Percentiles rank a stretch among this genome's conserved stretches.
phyloP scores from a whole-genome alignment of 306 rosid genomes.

The Coriaria nepalensis region DNA sequence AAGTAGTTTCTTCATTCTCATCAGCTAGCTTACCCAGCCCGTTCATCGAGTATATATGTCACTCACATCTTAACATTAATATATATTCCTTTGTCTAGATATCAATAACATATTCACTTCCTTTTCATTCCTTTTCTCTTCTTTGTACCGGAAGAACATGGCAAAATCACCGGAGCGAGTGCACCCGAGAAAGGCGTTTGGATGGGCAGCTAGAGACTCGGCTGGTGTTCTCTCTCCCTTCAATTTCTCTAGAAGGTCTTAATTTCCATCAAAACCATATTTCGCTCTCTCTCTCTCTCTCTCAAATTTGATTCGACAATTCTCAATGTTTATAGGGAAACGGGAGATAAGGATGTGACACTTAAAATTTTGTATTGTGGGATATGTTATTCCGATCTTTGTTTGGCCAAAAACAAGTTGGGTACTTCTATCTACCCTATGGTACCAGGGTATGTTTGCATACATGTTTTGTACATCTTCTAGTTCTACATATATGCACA shows the following conservation, averaged over 20 bases:
- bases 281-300: not conserved
- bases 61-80: no score
- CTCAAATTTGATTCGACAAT: not conserved
- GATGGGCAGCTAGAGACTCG: conserved; percentile 15
- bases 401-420: conserved; percentile 26
- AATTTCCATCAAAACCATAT: conserved; percentile 1
- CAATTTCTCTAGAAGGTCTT: conserved; percentile 14
- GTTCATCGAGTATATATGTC: no score
- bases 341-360: conserved; percentile 26
- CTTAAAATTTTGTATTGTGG: conserved; percentile 32
- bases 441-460: conserved; percentile 25
- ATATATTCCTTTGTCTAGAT: no score
- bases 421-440: conserved; percentile 19
- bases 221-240: conserved; percentile 17
- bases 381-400: conserved; percentile 35
- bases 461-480: not conserved
- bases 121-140: not conserved
- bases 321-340: conserved; percentile 11
- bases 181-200: conserved; percentile 2
- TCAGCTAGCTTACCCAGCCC: no score
- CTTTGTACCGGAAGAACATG: not conserved
- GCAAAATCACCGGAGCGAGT: not conserved
- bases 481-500: not conserved
- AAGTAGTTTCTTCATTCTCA: no score
- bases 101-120: not conserved